Conservation (phyloP, 1,139 yeast species). For the Yamadazyma jaroonii region DNA sequence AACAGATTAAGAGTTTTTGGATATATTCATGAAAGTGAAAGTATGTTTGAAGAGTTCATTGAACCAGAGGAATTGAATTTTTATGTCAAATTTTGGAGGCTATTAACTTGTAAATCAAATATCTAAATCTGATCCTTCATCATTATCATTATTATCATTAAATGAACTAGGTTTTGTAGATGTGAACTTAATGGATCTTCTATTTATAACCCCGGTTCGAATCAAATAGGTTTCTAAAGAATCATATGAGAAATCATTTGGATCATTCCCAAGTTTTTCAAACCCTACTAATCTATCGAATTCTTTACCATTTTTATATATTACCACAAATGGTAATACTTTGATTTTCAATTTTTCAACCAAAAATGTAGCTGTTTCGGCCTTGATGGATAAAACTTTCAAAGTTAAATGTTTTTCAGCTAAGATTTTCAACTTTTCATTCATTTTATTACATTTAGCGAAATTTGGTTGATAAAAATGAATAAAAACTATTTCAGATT, state of each 20-base stretch:
- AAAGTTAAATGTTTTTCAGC: constrained; percentile 60
- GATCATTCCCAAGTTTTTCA: constrained; percentile 48
- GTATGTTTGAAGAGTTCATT: background rate
- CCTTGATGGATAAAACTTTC: constrained; percentile 56
- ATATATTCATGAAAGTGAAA: constrained; percentile 6
- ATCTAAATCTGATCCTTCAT: constrained; percentile 41
- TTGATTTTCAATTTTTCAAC: constrained; percentile 60
- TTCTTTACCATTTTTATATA: constrained; percentile 62
- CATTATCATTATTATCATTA: constrained; percentile 15
- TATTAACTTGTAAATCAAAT: constrained; percentile 15
- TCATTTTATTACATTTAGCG: constrained; percentile 58
- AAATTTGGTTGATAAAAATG: constrained; percentile 68
- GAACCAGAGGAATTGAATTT: background rate
- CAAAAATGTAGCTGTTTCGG: constrained; percentile 67
- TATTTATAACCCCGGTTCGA: constrained; percentile 25
- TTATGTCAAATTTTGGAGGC: constrained; percentile 1
- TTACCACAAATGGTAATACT: constrained; percentile 68
- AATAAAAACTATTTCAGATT: constrained; percentile 45
- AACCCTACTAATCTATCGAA: constrained; percentile 63
- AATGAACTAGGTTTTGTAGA: constrained; percentile 2
- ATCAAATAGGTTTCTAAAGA: constrained; percentile 46
- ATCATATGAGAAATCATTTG: constrained; percentile 29
- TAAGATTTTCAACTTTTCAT: constrained; percentile 34
- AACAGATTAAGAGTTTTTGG: constrained; percentile 12
- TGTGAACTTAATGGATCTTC: constrained; percentile 31